phyloP scores from a whole-genome alignment of 345 rosid species.

The Pistacia vera region DNA sequence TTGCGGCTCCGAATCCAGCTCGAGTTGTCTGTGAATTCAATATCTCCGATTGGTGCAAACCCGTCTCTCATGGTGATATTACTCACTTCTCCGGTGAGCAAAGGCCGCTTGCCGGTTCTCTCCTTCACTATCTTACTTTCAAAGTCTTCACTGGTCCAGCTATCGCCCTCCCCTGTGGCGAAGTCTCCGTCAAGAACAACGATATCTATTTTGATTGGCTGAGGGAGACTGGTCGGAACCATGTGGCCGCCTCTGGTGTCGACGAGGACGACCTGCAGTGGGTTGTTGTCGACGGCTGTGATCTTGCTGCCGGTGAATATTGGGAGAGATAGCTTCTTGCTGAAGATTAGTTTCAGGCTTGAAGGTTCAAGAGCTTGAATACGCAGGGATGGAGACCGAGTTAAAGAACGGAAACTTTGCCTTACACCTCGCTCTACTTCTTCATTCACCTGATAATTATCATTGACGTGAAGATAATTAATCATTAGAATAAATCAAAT shows the following conservation, averaged over 20 bases:
- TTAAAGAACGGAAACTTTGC: constrained; percentile 31
- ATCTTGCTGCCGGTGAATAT: constrained; percentile 80
- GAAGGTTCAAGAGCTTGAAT: constrained; percentile 49
- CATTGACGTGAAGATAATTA: neutral
- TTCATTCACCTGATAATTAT: constrained; percentile 60
- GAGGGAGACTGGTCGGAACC: constrained; percentile 35
- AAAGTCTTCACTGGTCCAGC: constrained; percentile 72
- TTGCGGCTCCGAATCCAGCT: constrained; percentile 91
- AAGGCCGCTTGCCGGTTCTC: constrained; percentile 84
- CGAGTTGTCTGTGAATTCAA: constrained; percentile 89
- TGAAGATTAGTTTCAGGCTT: constrained; percentile 40
- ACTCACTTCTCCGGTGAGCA: constrained; percentile 75
- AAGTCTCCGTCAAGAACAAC: constrained; percentile 88
- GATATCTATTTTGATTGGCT: constrained; percentile 61
- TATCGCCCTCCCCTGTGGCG: constrained; percentile 34
- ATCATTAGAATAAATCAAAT: neutral
- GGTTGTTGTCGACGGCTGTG: constrained; percentile 37
- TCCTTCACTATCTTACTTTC: constrained; percentile 61
- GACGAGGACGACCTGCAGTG: constrained; percentile 55
- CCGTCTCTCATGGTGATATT: constrained; percentile 57
- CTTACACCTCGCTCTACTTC: constrained; percentile 65
- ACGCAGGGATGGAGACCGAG: constrained; percentile 48
- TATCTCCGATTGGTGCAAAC: constrained; percentile 46
- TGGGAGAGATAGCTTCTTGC: constrained; percentile 33
- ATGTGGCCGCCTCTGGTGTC: constrained; percentile 30